Evolutionary conservation across 495 filamentous ascomycete species (phyloP).

Genomic region (Neurospora sp.): DNA sequence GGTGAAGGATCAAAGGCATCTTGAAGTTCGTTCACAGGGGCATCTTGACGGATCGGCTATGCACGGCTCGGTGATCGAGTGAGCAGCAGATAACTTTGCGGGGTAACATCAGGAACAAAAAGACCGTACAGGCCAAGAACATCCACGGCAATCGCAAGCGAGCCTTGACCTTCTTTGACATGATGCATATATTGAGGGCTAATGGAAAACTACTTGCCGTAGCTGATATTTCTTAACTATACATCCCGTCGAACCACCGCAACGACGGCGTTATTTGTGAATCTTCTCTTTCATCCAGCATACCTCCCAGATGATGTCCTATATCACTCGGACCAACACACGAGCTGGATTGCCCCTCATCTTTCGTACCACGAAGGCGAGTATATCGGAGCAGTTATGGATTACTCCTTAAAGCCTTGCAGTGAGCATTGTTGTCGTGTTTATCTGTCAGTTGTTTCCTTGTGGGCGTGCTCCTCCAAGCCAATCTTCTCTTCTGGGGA

Average conservation of each 20-base stretch:
- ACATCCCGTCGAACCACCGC: not conserved
- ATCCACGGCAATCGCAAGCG: not conserved
- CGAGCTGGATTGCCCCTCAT: not conserved
- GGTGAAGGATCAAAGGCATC: not conserved
- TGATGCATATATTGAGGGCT: not conserved
- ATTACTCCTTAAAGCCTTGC: not conserved
- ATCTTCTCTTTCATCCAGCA: not conserved
- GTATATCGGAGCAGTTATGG: not conserved
- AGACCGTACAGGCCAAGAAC: not conserved
- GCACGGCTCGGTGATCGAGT: not conserved
- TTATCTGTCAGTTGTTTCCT: slow-evolving; percentile 1
- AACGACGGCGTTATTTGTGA: not conserved
- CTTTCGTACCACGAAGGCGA: not conserved
- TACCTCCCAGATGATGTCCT: not conserved
- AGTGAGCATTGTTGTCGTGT: not conserved
- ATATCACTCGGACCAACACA: not conserved
- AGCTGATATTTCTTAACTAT: not conserved
- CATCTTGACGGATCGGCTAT: not conserved
- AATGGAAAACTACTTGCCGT: not conserved
- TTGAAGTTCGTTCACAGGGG: not conserved
- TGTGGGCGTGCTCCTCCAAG: slow-evolving; percentile 1
- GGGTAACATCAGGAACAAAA: not conserved
- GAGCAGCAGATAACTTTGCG: not conserved
- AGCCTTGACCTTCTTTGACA: not conserved
- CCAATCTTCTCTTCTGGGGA: slow-evolving; percentile 24